A percentile compares a stretch with the other conserved stretches of the same genome.
phyloP scores from a whole-genome alignment of 768 basidiomycete species.

The Serendipita indica region DNA sequence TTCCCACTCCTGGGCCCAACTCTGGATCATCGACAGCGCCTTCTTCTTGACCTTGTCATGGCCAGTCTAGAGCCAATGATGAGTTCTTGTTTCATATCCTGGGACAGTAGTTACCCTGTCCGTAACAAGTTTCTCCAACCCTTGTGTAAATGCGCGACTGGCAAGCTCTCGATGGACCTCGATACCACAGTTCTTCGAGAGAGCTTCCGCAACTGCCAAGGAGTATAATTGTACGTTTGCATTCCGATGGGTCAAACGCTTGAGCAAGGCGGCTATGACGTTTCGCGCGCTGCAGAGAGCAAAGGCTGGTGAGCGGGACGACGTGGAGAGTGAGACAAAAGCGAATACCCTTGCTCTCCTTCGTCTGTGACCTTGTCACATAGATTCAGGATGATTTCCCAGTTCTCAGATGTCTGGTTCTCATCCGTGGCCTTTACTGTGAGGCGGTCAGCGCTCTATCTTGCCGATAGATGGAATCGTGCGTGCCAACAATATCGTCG shows the following conservation, averaged over 20 bases:
- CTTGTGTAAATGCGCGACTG: slow-evolving; percentile 79
- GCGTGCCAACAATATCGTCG: slow-evolving; percentile 84
- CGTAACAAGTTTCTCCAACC: slow-evolving; percentile 69
- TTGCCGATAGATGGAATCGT: background rate
- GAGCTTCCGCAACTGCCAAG: slow-evolving; percentile 70
- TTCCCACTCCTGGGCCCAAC: slow-evolving; percentile 79
- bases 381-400: slow-evolving; percentile 87
- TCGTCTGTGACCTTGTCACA: slow-evolving; percentile 95
- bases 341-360: slow-evolving; percentile 63
- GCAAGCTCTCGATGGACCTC: slow-evolving; percentile 75
- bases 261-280: slow-evolving; percentile 70
- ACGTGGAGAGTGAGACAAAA: background rate
- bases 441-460: background rate
- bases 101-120: slow-evolving; percentile 49
- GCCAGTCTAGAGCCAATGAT: slow-evolving; percentile 47
- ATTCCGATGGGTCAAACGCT: slow-evolving; percentile 84
- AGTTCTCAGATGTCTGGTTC: slow-evolving; percentile 86
- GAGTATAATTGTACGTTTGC: slow-evolving; percentile 95
- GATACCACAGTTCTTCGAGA: slow-evolving; percentile 82
- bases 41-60: slow-evolving; percentile 81
- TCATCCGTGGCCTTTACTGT: slow-evolving; percentile 94
- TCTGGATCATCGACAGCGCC: slow-evolving; percentile 52
- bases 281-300: slow-evolving; percentile 58
- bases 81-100: slow-evolving; percentile 9
- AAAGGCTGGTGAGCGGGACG: slow-evolving; percentile 6